Evolutionary conservation across 164 flowering plant genomes (phyloP).

Genomic region (Stephania yunnanensis): DNA sequence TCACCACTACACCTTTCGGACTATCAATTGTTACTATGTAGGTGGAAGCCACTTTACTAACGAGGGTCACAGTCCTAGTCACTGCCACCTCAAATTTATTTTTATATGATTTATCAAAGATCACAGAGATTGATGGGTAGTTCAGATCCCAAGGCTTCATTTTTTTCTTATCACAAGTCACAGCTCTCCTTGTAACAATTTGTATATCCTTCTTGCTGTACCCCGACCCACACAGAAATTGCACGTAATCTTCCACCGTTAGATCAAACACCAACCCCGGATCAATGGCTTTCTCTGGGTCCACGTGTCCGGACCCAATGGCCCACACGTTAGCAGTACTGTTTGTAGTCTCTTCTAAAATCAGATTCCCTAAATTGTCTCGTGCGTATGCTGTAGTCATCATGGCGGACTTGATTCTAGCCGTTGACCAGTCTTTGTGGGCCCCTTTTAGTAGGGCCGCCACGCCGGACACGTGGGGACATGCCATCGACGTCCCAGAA

Average conservation of each 20-base stretch:
- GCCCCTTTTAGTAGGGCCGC: constrained; percentile 50
- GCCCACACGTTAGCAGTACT: constrained; percentile 28
- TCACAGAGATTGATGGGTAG: constrained; percentile 34
- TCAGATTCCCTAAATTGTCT: constrained; percentile 17
- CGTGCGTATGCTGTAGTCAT: constrained; percentile 48
- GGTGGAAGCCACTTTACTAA: constrained; percentile 16
- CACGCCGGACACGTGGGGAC: constrained; percentile 53
- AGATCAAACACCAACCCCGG: constrained; percentile 45
- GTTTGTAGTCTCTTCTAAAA: constrained; percentile 24
- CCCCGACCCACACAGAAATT: constrained; percentile 36
- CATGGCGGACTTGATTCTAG: constrained; percentile 40
- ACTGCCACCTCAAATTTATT: constrained; percentile 4
- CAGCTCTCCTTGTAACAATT: constrained; percentile 14
- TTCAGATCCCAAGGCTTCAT: constrained; percentile 37
- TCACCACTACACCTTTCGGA: constrained; percentile 19
- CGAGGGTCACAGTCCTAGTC: constrained; percentile 32
- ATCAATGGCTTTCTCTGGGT: constrained; percentile 35
- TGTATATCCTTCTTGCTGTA: constrained; percentile 10
- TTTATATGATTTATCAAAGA: background rate
- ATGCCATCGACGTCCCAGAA: constrained; percentile 69
- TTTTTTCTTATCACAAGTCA: constrained; percentile 18
- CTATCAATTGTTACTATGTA: constrained; percentile 16
- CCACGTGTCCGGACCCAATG: constrained; percentile 48
- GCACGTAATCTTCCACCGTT: constrained; percentile 32
- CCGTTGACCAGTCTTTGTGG: constrained; percentile 58